Conservation (phyloP, 1,284 basidiomycete genomes). For the Austropuccinia psidii region DNA sequence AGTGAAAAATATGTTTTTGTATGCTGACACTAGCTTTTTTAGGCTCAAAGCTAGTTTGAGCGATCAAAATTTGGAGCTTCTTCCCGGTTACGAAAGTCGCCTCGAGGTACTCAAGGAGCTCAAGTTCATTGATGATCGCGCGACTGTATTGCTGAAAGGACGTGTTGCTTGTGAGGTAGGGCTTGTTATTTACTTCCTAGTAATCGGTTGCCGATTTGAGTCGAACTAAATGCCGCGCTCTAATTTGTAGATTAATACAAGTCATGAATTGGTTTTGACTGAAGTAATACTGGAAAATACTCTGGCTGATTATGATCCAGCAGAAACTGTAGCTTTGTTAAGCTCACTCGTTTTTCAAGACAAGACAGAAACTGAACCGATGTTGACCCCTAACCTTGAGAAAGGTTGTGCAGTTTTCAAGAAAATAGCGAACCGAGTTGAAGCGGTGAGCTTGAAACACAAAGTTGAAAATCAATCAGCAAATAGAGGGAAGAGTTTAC, state of each 20-base stretch:
- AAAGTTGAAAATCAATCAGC: constrained; percentile 71
- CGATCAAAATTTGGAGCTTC: constrained; percentile 90
- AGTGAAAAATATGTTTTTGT: neutral
- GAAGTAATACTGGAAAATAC: constrained; percentile 96
- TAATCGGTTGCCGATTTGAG: neutral
- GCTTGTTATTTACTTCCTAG: constrained; percentile 12
- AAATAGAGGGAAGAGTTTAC: constrained; percentile 49
- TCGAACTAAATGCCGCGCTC: neutral
- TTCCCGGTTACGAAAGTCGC: constrained; percentile 94
- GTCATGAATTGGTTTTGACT: constrained; percentile 87
- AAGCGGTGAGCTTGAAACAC: constrained; percentile 66
- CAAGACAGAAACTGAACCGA: constrained; percentile 80
- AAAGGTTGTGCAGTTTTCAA: constrained; percentile 71
- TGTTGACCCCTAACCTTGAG: constrained; percentile 66
- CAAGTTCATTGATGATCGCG: constrained; percentile 84
- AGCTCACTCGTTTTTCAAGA: constrained; percentile 97
- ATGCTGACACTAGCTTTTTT: neutral
- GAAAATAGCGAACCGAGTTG: constrained; percentile 73
- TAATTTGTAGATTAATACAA: constrained; percentile 76
- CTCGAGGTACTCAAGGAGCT: constrained; percentile 84
- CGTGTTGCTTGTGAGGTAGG: constrained; percentile 90
- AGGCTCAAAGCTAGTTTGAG: constrained; percentile 54
- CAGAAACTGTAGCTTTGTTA: constrained; percentile 93
- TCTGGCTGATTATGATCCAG: constrained; percentile 77
- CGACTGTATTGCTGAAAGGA: constrained; percentile 90